Conservation (phyloP, 1,284 basidiomycete species). For the Tetrapyrgos nigripes region DNA sequence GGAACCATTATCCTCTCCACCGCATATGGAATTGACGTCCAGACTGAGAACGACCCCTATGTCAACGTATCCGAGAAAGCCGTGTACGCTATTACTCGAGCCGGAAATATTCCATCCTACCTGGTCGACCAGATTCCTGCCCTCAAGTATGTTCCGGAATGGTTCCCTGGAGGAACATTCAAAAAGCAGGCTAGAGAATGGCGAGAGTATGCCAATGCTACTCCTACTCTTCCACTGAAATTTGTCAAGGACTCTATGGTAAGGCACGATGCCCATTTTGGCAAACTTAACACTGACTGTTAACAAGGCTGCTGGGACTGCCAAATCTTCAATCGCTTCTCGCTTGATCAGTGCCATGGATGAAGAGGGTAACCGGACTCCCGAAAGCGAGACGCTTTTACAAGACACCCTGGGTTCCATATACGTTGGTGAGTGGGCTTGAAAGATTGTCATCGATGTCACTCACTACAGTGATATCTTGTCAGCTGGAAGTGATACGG, state of each 20-base stretch:
- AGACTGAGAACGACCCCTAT: constrained; percentile 24
- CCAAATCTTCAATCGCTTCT: constrained; percentile 5
- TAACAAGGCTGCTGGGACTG: not conserved
- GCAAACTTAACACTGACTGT: not conserved
- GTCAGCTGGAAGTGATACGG: not conserved
- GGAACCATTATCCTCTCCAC: constrained; percentile 22
- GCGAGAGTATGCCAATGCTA: constrained; percentile 25
- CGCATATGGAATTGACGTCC: constrained; percentile 3
- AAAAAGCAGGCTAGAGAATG: constrained; percentile 35
- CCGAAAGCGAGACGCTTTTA: not conserved
- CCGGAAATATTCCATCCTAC: not conserved
- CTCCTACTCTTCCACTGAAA: constrained; percentile 31
- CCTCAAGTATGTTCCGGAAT: constrained; percentile 18
- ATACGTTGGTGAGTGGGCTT: not conserved
- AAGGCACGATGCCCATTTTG: not conserved
- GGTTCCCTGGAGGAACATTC: constrained; percentile 30
- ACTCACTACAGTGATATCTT: not conserved
- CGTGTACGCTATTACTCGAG: not conserved
- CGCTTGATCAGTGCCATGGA: not conserved
- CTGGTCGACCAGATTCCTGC: constrained; percentile 5
- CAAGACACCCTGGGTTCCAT: not conserved
- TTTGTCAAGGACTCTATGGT: not conserved
- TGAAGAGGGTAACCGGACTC: not conserved
- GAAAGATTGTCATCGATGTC: too few species aligned
- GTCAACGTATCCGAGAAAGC: constrained; percentile 21